Evolutionary conservation across 2,329 filamentous ascomycete genomes (phyloP).

Genomic region (Fonsecaea nubica): DNA sequence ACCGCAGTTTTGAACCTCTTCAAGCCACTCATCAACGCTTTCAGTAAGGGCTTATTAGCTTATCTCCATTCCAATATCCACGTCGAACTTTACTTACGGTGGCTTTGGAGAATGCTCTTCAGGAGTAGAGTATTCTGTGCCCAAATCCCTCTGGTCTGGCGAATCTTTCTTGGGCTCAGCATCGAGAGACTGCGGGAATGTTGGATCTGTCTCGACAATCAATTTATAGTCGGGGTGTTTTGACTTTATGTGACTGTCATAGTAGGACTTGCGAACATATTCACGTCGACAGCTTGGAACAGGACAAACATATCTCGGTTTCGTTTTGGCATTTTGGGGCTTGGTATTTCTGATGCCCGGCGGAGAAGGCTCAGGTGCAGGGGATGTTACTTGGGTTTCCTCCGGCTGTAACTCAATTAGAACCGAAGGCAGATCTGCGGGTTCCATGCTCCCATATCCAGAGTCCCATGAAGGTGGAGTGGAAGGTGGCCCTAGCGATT

Average conservation of each 20-base stretch:
- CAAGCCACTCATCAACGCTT: conserved; percentile 2
- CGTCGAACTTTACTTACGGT: not conserved
- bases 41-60: not conserved
- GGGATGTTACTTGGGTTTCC: no score
- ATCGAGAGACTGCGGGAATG: not conserved
- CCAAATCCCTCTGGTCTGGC: not conserved
- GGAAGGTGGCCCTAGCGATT: no score
- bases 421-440: no score
- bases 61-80: not conserved
- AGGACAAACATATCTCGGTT: not conserved
- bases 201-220: not conserved
- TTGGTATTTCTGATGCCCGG: no score
- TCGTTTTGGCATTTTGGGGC: not conserved
- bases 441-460: no score
- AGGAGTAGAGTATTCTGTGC: not conserved
- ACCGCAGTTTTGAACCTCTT: not conserved
- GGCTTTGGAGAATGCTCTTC: not conserved
- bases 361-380: no score
- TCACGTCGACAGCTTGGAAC: not conserved
- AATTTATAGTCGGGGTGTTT: not conserved
- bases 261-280: not conserved
- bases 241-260: not conserved
- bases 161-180: not conserved
- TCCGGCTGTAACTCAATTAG: no score
- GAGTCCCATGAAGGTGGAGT: no score